phyloP scores from a whole-genome alignment of 345 rosid species.

The Citrus trifoliata region DNA sequence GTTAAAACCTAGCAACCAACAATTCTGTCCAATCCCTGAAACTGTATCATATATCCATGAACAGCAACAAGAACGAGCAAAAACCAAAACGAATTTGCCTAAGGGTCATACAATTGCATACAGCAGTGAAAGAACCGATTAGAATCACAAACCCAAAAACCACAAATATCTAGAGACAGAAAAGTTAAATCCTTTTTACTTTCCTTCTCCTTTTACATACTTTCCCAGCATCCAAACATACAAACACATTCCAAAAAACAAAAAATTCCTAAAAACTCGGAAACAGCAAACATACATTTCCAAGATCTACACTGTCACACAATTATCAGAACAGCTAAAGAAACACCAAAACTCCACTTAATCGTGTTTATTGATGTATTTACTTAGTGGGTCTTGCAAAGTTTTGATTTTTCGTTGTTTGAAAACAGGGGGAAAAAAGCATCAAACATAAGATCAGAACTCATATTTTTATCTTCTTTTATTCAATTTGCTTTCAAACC shows the following conservation, averaged over 20 bases:
- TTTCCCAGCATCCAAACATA: slow-evolving; percentile 1
- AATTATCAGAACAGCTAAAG: neutral
- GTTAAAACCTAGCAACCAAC: neutral
- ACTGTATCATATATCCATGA: neutral
- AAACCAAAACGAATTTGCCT: neutral
- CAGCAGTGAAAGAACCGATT: neutral
- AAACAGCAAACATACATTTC: neutral
- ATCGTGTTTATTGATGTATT: neutral
- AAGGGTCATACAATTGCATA: neutral
- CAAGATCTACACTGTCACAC: slow-evolving; percentile 7
- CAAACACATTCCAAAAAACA: neutral
- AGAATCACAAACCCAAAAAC: neutral
- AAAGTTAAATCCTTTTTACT: neutral
- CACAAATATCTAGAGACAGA: neutral
- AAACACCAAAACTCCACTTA: neutral
- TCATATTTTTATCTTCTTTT: neutral
- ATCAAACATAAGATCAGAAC: neutral
- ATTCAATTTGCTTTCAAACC: neutral
- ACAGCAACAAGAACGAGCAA: neutral
- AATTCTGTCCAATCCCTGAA: neutral
- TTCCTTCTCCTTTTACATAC: neutral
- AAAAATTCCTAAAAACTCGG: neutral
- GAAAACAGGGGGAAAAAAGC: neutral
- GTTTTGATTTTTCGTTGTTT: neutral
- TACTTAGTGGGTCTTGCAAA: neutral